Base-by-base conservation (phyloP, 176 grass and related monocot genomes). In the Pontederia paniculata region DNA sequence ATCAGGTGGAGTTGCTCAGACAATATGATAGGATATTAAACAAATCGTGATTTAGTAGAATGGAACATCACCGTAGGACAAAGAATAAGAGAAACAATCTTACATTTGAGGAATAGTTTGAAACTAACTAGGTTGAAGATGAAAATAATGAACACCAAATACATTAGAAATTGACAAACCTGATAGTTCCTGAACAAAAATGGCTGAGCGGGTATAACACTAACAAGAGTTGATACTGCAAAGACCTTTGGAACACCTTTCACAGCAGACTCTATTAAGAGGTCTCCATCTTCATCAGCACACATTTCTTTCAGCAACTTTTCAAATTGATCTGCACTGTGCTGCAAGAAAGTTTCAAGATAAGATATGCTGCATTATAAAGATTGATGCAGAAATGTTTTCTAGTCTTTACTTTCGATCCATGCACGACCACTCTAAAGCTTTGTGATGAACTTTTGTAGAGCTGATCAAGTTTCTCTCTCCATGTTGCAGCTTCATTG, bases 261-360 rank as follows among this genome's bases (percentile, higher is more conserved):
- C 50, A 90, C 91, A 81, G 91, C 60, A 63, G 91, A 97, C 73
- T 97, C 91, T 73, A 97, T 97, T 74, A 97, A 74, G 17, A 97
- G 82, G 55, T 97, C 86, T 48, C 91, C 91, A 72, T 97, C 91
- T 68, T 97, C 91, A 48, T 97, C 86, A 65, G 72, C 80, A 66
- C 86, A 97, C 74, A 97, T 90, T 68, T 97, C 86, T 65, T 97
- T 79, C 46, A 97, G 58, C 76, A 97, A 75, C 65, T 77, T 78
- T 74, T 97, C 91, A 48, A 97, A 97, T 78, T 89, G 91, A 76
- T 97, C 91, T 72, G 91, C 91, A 47, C 86, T 97, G 77, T 97
- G 91, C 91, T 96, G 86, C 58, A 86, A 86, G 74, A 48, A 78
- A 82, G 42, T 16, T 45, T 43, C 57, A 13, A 42, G 14, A 67